Evolutionary conservation across 176 grass and related monocot genomes (phyloP).

Genomic region (Oryza rufipogon): DNA sequence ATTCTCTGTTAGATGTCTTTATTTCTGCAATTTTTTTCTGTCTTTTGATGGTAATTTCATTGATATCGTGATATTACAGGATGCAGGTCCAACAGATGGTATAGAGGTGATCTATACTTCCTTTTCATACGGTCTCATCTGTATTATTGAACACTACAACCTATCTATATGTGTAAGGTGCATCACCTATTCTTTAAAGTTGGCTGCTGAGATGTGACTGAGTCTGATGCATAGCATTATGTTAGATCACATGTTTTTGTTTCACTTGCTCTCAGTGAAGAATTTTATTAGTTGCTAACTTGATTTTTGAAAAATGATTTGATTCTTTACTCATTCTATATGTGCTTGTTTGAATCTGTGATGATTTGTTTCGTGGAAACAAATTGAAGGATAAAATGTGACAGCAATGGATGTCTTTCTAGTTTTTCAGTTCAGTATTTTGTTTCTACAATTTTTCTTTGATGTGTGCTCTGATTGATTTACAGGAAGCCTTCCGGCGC

Average conservation of each 20-base stretch:
- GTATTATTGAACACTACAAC: slow-evolving; percentile 11
- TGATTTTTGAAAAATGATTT: neutral
- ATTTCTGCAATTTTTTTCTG: neutral
- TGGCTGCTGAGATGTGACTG: neutral
- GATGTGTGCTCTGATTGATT: slow-evolving; percentile 31
- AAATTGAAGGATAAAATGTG: slow-evolving; percentile 20
- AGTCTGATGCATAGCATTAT: neutral
- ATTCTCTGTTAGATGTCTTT: slow-evolving; percentile 6
- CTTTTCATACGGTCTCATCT: neutral
- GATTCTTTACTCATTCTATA: slow-evolving; percentile 10
- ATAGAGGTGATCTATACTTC: slow-evolving; percentile 42
- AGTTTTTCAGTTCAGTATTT: slow-evolving; percentile 32
- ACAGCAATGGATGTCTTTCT: neutral
- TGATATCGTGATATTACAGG: slow-evolving; percentile 41
- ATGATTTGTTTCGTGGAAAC: neutral
- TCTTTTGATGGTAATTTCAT: slow-evolving; percentile 19
- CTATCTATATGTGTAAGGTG: neutral
- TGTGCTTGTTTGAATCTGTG: slow-evolving; percentile 5
- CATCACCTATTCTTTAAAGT: slow-evolving; percentile 6
- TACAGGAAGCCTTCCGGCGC: slow-evolving; percentile 74
- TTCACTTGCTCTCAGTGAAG: neutral
- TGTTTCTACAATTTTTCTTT: slow-evolving; percentile 12
- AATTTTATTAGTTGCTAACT: neutral
- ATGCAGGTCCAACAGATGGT: slow-evolving; percentile 18
- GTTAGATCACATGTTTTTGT: slow-evolving; percentile 18